Evolutionary conservation across 2,329 filamentous ascomycete species (phyloP).

Genomic region (Pyrenochaeta sp.): DNA sequence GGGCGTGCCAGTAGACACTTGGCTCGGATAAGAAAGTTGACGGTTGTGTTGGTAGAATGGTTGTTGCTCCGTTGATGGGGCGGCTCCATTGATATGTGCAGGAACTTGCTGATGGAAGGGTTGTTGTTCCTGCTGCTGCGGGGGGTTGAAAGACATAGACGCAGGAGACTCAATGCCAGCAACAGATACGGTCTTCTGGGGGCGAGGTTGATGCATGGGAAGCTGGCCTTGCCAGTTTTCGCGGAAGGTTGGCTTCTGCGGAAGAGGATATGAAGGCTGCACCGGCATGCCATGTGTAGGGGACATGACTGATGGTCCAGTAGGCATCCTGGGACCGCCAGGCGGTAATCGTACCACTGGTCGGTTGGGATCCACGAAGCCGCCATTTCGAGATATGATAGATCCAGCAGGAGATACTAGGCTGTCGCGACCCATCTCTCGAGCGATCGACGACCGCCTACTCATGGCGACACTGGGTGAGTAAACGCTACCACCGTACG

Average conservation of each 20-base stretch:
- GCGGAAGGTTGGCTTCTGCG: slow-evolving; percentile 64
- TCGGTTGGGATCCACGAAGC: slow-evolving; percentile 67
- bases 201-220: slow-evolving; percentile 92
- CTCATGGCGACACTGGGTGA: slow-evolving; percentile 89
- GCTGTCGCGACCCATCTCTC: slow-evolving; percentile 73
- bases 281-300: slow-evolving; percentile 49
- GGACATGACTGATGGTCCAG: slow-evolving; percentile 39
- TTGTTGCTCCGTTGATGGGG: slow-evolving; percentile 56
- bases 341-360: slow-evolving; percentile 88
- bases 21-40: slow-evolving; percentile 74
- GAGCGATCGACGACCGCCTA: slow-evolving; percentile 80
- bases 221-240: slow-evolving; percentile 68
- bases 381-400: slow-evolving; percentile 71
- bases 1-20: slow-evolving; percentile 78
- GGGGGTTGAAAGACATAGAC: slow-evolving; percentile 65
- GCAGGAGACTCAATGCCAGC: slow-evolving; percentile 90
- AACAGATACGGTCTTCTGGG: slow-evolving; percentile 92
- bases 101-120: slow-evolving; percentile 97
- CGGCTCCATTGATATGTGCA: slow-evolving; percentile 69
- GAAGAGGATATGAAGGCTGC: slow-evolving; percentile 60
- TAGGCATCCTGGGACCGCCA: slow-evolving; percentile 52
- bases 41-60: slow-evolving; percentile 69
- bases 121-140: slow-evolving; percentile 75
- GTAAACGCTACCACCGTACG: slow-evolving; percentile 82
- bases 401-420: slow-evolving; percentile 84